These are phyloP conservation scores for Leccinum boreale DNA, from an alignment of 768 basidiomycete genomes.

Conservation along the genomic window DNA sequence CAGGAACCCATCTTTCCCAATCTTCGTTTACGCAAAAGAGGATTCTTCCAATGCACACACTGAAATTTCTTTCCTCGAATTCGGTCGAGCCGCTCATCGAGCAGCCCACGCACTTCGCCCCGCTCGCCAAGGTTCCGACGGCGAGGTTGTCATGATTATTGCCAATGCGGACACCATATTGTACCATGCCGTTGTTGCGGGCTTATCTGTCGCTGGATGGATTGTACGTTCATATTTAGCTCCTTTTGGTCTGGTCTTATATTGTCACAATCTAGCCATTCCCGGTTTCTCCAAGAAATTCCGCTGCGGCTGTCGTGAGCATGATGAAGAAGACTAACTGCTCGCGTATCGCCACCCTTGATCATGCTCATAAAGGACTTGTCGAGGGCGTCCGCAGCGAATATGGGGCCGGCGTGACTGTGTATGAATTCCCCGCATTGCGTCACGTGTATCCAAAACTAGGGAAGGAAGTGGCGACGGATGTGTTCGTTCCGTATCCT, in stretches of 20 bases:
- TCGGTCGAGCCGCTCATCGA: conserved; percentile 28
- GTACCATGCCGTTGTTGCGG: conserved; percentile 31
- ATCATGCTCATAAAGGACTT: conserved; percentile 16
- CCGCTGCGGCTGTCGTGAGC: conserved; percentile 35
- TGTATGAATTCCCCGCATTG: conserved; percentile 21
- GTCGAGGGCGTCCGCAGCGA: conserved; percentile 7
- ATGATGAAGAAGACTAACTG: conserved; percentile 25
- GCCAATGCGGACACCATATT: conserved; percentile 33
- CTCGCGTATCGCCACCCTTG: conserved; percentile 16
- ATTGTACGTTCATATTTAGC: conserved; percentile 23
- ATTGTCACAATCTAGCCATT: conserved; percentile 26
- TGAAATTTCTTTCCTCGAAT: conserved; percentile 27
- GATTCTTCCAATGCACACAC: conserved; percentile 6
- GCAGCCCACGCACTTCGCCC: conserved; percentile 41
- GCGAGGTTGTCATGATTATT: conserved; percentile 21
- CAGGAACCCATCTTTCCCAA: conserved; percentile 23
- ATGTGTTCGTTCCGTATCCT: conserved; percentile 20
- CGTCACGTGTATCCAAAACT: conserved; percentile 39
- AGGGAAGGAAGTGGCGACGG: conserved; percentile 27
- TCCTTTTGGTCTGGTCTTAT: conserved; percentile 24
- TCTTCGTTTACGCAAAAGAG: conserved; percentile 18
- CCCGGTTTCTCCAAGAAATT: conserved; percentile 39
- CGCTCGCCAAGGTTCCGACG: conserved; percentile 20
- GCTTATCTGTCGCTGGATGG: conserved; percentile 40
- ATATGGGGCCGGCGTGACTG: neutral